Evolutionary conservation across 495 filamentous ascomycete species (phyloP).

Genomic region (Xylona heveae): DNA sequence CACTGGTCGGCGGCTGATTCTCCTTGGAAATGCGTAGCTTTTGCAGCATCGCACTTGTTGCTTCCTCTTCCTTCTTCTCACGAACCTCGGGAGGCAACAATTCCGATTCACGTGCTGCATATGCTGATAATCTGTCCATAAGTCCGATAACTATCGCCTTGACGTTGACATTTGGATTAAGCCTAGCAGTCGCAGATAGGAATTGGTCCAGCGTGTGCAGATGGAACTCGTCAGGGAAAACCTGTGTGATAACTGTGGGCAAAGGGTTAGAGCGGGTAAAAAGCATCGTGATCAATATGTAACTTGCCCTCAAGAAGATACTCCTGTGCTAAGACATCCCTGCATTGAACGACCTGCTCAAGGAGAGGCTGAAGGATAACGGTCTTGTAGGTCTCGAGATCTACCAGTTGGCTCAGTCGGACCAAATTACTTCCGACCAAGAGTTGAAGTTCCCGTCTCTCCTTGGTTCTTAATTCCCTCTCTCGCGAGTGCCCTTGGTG

Average conservation of each 20-base stretch:
- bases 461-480: constrained; percentile 77
- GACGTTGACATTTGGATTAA: constrained; percentile 90
- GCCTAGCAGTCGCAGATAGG: constrained; percentile 68
- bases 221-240: constrained; percentile 97
- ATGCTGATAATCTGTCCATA: constrained; percentile 89
- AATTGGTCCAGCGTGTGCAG: constrained; percentile 90
- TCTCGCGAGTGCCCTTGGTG: constrained; percentile 95
- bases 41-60: constrained; percentile 51
- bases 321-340: constrained; percentile 91
- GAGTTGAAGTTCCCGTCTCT: constrained; percentile 84
- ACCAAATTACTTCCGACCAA: constrained; percentile 93
- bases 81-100: constrained; percentile 45
- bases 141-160: constrained; percentile 96
- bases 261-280: constrained; percentile 12
- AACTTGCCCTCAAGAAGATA: constrained; percentile 69
- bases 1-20: constrained; percentile 3
- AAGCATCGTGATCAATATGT: no score
- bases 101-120: constrained; percentile 73
- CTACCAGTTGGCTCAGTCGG: constrained; percentile 83
- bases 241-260: constrained; percentile 73
- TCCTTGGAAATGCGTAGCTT: constrained; percentile 46
- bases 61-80: constrained; percentile 63
- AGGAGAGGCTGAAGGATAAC: constrained; percentile 74
- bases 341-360: constrained; percentile 93
- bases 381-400: constrained; percentile 79